Evolutionary conservation across 1,284 basidiomycete species (phyloP).

Genomic region (Hortiboletus rubellus): DNA sequence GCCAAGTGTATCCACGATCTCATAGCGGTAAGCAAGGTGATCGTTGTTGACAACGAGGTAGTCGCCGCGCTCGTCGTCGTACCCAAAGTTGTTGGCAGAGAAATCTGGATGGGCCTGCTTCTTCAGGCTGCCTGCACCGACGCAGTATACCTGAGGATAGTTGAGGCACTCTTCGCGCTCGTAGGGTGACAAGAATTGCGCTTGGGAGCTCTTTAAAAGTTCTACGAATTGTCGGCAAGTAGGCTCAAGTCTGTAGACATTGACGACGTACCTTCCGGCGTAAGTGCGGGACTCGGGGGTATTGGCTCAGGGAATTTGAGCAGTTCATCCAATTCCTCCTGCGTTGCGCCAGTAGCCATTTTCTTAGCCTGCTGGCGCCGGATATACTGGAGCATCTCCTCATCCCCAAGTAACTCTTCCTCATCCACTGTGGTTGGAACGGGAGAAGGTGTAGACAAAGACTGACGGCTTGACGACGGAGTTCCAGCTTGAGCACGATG

Average conservation of each 20-base stretch:
- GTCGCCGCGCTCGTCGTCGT: constrained; percentile 98
- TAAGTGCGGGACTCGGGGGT: constrained; percentile 65
- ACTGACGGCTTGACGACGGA: constrained; percentile 73
- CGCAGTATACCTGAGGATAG: constrained; percentile 82
- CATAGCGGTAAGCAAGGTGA: constrained; percentile 96
- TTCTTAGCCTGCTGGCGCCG: constrained; percentile 87
- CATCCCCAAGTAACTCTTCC: constrained; percentile 89
- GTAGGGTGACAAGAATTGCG: constrained; percentile 74
- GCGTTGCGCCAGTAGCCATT: constrained; percentile 77
- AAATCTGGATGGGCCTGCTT: constrained; percentile 74
- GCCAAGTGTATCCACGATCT: constrained; percentile 88
- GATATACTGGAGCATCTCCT: constrained; percentile 97
- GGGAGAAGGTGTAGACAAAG: constrained; percentile 79
- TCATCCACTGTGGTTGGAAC: constrained; percentile 77
- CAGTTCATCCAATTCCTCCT: constrained; percentile 86
- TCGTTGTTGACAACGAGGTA: constrained; percentile 90
- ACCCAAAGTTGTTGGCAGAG: constrained; percentile 89
- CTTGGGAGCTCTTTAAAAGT: constrained; percentile 60
- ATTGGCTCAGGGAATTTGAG: constrained; percentile 92
- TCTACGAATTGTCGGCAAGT: constrained; percentile 40
- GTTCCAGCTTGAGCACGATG: constrained; percentile 56
- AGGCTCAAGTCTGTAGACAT: constrained; percentile 1
- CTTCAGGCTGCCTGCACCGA: constrained; percentile 81
- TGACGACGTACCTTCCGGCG: constrained; percentile 65
- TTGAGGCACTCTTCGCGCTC: constrained; percentile 93